Base-by-base conservation (phyloP, 2,329 filamentous ascomycete genomes). In the Ophiocordyceps camponoti-saundersi region DNA sequence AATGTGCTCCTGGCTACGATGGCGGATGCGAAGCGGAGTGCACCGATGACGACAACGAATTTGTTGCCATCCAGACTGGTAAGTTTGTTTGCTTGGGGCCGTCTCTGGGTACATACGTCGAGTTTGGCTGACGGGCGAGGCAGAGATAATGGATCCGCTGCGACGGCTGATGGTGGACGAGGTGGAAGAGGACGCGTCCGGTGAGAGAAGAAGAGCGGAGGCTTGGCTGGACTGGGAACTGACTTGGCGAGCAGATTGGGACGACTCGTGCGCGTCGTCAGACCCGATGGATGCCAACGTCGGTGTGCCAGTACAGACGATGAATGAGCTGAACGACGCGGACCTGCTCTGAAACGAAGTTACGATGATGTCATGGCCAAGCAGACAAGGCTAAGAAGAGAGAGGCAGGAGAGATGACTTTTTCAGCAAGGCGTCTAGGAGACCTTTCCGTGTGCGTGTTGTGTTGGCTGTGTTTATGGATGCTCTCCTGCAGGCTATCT, bases 111-210 rank as follows among this genome's bases (percentile, higher is more conserved):
- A 22, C 2, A 18, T 3, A 22, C 2, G 8, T 3, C 6, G 12
- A 16, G 16, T n/a, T 11, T 23, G 43, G 34, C 50, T 52, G 44
- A 53, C 32, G 13, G 42, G 44, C 22, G 23, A 39, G 15, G 42
- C 47, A 65, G 61, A 63, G 26, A 64, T 75, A 4, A 49, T 71
- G 13, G 66, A 68, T 15, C 56, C 64, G n/a, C 67, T 85, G 54
- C 66, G 65, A 36, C 65, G 63, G 44, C 60, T 82, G n/a, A 65
- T 73, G 42, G 67, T 77, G 16, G 74, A 78, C 44, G 71, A 77
- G 49, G 56, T 74, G 47, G 75, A 78, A 50, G 74, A 78, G 46
- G 75, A 78, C 47, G 73, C 63, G 53, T 77, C 74, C 53, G 74
- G 75, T 76, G 73, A 64, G 73, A 22, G 11, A 29, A 12, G 13